Conservation (phyloP, 345 rosid genomes). For the Cardiospermum halicacabum region DNA sequence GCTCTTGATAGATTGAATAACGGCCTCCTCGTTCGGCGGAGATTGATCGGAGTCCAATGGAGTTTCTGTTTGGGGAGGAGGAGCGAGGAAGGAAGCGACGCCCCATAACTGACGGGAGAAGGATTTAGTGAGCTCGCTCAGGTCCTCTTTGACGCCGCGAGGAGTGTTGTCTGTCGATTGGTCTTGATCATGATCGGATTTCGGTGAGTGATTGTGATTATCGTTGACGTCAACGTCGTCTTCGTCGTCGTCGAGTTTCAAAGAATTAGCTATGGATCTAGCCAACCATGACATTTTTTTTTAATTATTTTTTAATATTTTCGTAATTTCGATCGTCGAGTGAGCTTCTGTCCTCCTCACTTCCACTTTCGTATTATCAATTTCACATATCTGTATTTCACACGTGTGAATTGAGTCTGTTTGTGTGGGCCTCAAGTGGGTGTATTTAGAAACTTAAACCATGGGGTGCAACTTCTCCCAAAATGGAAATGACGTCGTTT, state of each 20-base stretch:
- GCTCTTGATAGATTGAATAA: slow-evolving; percentile 52
- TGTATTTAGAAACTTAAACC: too few species aligned
- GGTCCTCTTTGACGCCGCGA: slow-evolving; percentile 81
- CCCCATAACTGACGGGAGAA: slow-evolving; percentile 81
- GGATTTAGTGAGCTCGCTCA: slow-evolving; percentile 71
- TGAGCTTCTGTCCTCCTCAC: neutral
- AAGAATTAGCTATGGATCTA: slow-evolving; percentile 60
- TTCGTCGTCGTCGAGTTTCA: slow-evolving; percentile 39
- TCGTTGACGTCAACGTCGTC: slow-evolving; percentile 20
- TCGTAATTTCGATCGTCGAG: neutral
- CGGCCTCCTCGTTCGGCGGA: slow-evolving; percentile 33
- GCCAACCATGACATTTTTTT: slow-evolving; percentile 60
- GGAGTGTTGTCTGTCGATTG: slow-evolving; percentile 26
- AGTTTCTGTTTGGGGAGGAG: slow-evolving; percentile 38
- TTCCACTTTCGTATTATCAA: neutral
- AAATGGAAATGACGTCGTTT: slow-evolving; percentile 7
- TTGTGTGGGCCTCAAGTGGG: too few species aligned
- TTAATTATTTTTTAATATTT: neutral
- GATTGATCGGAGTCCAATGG: slow-evolving; percentile 1
- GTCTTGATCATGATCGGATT: slow-evolving; percentile 18
- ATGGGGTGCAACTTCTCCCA: too few species aligned
- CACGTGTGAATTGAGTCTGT: neutral
- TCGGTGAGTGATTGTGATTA: slow-evolving; percentile 8
- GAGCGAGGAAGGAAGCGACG: slow-evolving; percentile 91
- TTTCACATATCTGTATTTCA: neutral